Evolutionary conservation across 345 rosid genomes (phyloP), one percentile per base, ranked within the genome.

Genomic region (Eucalyptus sp.): DNA sequence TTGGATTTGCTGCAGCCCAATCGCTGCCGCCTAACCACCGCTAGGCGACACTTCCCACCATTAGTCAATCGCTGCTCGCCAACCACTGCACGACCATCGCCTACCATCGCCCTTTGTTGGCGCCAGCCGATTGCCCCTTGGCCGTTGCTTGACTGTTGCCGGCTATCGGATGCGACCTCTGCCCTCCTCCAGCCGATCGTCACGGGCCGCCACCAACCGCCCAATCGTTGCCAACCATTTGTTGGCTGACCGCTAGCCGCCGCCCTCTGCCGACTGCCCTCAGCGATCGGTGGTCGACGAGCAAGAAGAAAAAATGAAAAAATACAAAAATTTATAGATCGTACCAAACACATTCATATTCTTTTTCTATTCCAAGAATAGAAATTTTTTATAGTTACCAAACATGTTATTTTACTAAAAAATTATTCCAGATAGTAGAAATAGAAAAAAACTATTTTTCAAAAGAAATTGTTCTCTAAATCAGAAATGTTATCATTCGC

Each of bases 171-270:
- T 3, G 8, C 8, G 2, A 51, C 2, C 0, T 4, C 7, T 16
- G 54, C 54, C 2, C 3, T 0, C 54, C 54, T 51, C 54, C 1
- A 16, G 0, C 17, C 0, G 4, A 51, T 7, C 54, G 6, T 50
- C 52, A 6, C 3, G 7, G 1, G 52, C 52, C 16, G 8, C 52
- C 52, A 50, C 52, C 0, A 15, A 7, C 8, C 7, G 0, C 8
- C 14, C 52, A 7, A 50, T 7, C 20, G 20, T 51, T 3, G 0
- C 20, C 20, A 16, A 0, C 17, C 6, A 18, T 20, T 18, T 20
- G 3, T 51, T 51, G 20, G 54, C 2, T 0, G 2, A 51, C 20
- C 0, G 0, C 2, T 0, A 3, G 20, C 20, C 20, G 3, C 1
- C 7, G 44, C 44, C 44, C 44, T 43, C 44, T 43, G 6, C 7